Evolutionary conservation across 805 yeast species (phyloP), one percentile per base, ranked within the genome.

Genomic region (Candida fluviatilis): DNA sequence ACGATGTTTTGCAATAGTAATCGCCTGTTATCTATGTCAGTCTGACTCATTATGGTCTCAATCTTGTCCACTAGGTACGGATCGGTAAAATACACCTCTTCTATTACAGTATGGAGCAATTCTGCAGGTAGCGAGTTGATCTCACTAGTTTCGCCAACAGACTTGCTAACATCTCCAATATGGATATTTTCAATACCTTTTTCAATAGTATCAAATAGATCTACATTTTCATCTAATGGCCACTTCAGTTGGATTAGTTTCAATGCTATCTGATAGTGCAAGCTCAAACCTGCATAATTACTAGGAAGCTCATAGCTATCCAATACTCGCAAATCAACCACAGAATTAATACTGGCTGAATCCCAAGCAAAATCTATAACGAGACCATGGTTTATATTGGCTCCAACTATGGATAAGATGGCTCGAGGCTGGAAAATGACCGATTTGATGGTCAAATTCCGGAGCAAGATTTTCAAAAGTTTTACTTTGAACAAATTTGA

Each of bases 281-380:
- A 18, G 2, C 21, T 35, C 10, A n/a, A 14, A 16, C 19, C 31
- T 8, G 30, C 14, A 16, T 16, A 19, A 15, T 27, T 26, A 8
- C 17, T 12, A 10, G 28, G 17, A 29, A 33, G 18, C n/a, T 41
- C 44, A 11, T 17, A 4, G 11, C 34, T 39, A 10, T 31, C 34
- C 4, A 57, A 23, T 4, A 47, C 41, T 32, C 64, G 42, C 24
- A 62, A 48, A 39, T 63, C 68, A 11, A 45, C 29, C 3, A 62
- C 45, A 11, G 51, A 37, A 11, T 37, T 35, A 5, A 62, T 40
- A 3, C 40, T 42, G 8, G 45, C 28, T 6, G 49, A 28, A 21
- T 47, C 46, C 68, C 68, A 63, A 5, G 55, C 56, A 19, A 60
- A 36, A 40, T 62, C 57, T 8, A 63, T 25, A 6, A 62, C 60